Evolutionary conservation across 2,329 filamentous ascomycete species (phyloP), one percentile per base, ranked within the genome.

Genomic region (Elsinoe fawcettii): DNA sequence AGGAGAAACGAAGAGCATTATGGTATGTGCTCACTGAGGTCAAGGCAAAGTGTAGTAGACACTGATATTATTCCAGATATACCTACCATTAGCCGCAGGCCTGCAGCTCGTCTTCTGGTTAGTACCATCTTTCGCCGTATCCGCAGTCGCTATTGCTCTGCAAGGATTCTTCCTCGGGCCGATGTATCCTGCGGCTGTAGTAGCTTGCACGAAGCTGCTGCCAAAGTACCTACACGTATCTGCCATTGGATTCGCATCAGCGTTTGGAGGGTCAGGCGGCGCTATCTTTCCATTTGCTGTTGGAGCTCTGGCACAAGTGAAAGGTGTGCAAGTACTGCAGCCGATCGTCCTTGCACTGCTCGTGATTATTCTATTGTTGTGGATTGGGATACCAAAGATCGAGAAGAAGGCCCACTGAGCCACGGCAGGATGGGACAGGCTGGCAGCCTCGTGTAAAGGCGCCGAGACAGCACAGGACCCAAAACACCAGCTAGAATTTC

Each of bases 121-220:
- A 3, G 84, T 93, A 0, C 88, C 88, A 0, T 81, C 82, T 57
- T 89, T 92, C 66, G 79, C 87, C 60, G 84, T 87, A 25, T 87
- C 86, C 0, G 83, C 86, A 7, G 76, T 90, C 12, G 84, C 86
- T 23, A 85, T 90, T 20, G 76, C 81, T 0, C 71, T 91, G 0
- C 78, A 90, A 59, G 89, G 89, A 0, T 88, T 92, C 75, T 89
- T 91, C 65, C 77, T 92, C 0, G 89, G 88, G 0, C 88, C 89
- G 0, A 70, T 93, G 18, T 93, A 91, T 66, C 88, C 88, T 0
- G 86, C 84, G 1, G 86, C 82, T 0, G 79, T 93, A 8, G 83
- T 91, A 0, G 82, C 82, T 1, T 82, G 84, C 3, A 89, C 87
- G 0, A 90, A 88, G 63, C 74, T 93, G 3, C 75, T 95, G 1